Percentiles rank a stretch among this genome's conserved stretches.
These are phyloP conservation scores for Aspergillus neotritici DNA, from an alignment of 2,329 filamentous ascomycete genomes.

Conservation along the genomic window DNA sequence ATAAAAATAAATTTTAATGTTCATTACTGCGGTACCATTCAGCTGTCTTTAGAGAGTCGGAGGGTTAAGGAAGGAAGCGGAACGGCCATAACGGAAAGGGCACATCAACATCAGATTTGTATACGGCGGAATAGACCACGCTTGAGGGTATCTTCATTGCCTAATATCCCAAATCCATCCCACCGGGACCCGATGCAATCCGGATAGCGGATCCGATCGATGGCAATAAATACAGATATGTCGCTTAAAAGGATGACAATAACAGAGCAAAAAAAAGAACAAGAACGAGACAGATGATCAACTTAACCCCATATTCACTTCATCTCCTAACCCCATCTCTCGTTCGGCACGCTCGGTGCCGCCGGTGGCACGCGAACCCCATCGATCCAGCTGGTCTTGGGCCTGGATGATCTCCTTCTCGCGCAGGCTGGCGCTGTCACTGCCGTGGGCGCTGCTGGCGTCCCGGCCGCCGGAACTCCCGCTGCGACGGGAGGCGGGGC, in stretches of 20 bases:
- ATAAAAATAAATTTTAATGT: too few relatives aligned
- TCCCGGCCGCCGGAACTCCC: conserved; percentile 15
- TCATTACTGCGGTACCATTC: too few relatives aligned
- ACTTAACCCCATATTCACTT: conserved; percentile 76
- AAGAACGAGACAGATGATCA: conserved; percentile 35
- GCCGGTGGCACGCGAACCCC: conserved; percentile 50
- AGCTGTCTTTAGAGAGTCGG: too few relatives aligned
- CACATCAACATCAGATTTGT: background rate
- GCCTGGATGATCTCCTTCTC: conserved; percentile 35
- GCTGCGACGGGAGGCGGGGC: conserved; percentile 14
- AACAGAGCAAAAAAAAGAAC: background rate
- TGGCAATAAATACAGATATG: too few relatives aligned
- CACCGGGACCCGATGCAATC: background rate
- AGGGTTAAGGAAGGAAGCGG: too few relatives aligned
- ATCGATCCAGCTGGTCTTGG: conserved; percentile 48
- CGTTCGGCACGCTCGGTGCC: conserved; percentile 46
- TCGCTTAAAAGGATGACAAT: conserved; percentile 2
- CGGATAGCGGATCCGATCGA: too few relatives aligned
- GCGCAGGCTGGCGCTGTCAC: conserved; percentile 30
- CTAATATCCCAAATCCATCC: background rate
- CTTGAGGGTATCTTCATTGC: conserved; percentile 4
- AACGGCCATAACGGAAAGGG: background rate
- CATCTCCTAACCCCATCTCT: conserved; percentile 76
- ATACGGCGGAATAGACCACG: too few relatives aligned
- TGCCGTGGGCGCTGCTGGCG: conserved; percentile 21